Conservation (phyloP, 768 basidiomycete species). For the Crucibulum laeve region DNA sequence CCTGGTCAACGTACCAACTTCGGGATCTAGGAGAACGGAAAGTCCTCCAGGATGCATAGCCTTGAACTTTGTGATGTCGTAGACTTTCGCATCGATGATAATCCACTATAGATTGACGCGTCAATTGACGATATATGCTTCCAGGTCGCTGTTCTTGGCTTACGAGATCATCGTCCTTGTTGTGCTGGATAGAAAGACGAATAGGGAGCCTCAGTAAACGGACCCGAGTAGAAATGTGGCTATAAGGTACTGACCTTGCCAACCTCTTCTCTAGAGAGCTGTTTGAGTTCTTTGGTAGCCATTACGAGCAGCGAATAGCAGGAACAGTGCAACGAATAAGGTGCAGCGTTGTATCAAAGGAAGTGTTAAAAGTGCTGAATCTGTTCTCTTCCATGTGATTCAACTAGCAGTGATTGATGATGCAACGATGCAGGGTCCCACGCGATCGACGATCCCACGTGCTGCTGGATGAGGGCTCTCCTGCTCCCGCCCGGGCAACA, state of each 20-base stretch:
- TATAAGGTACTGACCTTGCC: conserved; percentile 44
- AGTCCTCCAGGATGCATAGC: conserved; percentile 80
- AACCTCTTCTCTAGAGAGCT: conserved; percentile 67
- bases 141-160: conserved; percentile 9
- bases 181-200: conserved; percentile 49
- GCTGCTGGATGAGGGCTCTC: no score
- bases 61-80: conserved; percentile 75
- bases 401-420: no score
- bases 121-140: background rate
- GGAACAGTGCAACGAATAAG: no score
- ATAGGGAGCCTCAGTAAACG: no score
- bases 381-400: no score
- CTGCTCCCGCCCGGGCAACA: no score
- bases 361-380: no score
- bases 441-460: no score
- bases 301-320: conserved; percentile 11
- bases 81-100: conserved; percentile 80
- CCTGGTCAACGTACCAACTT: conserved; percentile 57
- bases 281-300: conserved; percentile 20
- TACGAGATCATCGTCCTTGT: conserved; percentile 70
- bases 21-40: conserved; percentile 66
- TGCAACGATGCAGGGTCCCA: no score
- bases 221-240: background rate
- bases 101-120: conserved; percentile 52
- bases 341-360: no score